Base-by-base conservation (phyloP, 2,329 filamentous ascomycete species). In the Dactylellina cionopaga region DNA sequence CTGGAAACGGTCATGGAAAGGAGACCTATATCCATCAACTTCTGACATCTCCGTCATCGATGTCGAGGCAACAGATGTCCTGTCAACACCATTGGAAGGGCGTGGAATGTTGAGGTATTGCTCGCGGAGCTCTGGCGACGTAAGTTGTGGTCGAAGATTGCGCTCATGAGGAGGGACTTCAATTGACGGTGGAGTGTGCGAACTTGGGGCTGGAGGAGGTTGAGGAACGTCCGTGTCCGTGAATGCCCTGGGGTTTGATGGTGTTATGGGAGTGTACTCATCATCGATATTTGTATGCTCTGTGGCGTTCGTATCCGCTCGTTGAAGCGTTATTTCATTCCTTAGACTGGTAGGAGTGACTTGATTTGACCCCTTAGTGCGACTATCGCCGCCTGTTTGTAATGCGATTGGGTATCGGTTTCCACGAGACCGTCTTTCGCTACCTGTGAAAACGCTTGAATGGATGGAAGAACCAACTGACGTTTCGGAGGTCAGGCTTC, bases 1-100 rank as follows among this genome's bases (percentile, higher is more conserved):
- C 19, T 65, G 68, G 46, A 65, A 72, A 17, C 68, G 68, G 22
- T 74, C 69, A 25, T 74, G 69, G 62, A 74, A 66, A 6, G 63
- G 63, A 4, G 69, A 74, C 24, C 47, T 51, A 49, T 74, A 74
- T 7, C 68, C 69, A 22, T 74, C 69, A 11, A 68, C 52, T 25
- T 72, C 68, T 3, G 68, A 65, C 68, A 72, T 72, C 44, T 72
- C 68, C 2, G 59, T 59, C 31, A 43, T 56, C n/a, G n/a, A n/a
- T n/a, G n/a, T n/a, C n/a, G n/a, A n/a, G 6, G 68, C 59, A n/a
- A 65, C 27, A 1, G 68, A 72, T 65, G 59, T 25, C 9, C 68
- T 47, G 24, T 68, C 62, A 15, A 27, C 51, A 6, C 25, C 19
- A 15, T 58, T 63, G 24, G 51, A 22, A 3, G 27, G 31, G 9